Conservation (phyloP, 2,329 filamentous ascomycete species). For the Paecilomyces niveus region DNA sequence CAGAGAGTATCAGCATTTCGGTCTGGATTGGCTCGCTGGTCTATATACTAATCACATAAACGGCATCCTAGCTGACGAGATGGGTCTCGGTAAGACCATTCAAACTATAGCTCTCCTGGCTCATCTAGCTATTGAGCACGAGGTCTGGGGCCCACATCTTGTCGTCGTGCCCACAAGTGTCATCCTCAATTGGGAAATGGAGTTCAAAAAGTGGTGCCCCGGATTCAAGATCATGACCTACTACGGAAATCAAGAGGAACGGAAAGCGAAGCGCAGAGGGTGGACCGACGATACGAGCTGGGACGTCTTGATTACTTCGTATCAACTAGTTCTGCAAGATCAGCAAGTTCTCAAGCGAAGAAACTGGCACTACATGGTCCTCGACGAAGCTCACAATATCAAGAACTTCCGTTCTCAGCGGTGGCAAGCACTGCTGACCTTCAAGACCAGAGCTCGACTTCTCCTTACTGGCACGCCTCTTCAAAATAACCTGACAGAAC, state of each 20-base stretch:
- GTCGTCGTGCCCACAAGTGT: slow-evolving; percentile 97
- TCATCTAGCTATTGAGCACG: slow-evolving; percentile 81
- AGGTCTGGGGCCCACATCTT: slow-evolving; percentile 92
- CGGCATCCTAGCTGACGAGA: slow-evolving; percentile 94
- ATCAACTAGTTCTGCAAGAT: slow-evolving; percentile 91
- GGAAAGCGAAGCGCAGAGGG: slow-evolving; percentile 80
- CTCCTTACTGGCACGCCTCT: slow-evolving; percentile 89
- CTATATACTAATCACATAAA: slow-evolving; percentile 90
- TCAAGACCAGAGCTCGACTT: slow-evolving; percentile 82
- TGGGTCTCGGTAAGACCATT: slow-evolving; percentile 97
- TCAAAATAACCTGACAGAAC: slow-evolving; percentile 92
- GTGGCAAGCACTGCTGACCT: slow-evolving; percentile 91
- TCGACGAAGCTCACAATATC: slow-evolving; percentile 98
- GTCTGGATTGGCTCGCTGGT: slow-evolving; percentile 93
- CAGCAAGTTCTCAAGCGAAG: slow-evolving; percentile 88
- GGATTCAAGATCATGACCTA: slow-evolving; percentile 98
- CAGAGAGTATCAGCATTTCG: slow-evolving; percentile 92
- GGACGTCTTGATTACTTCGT: slow-evolving; percentile 97
- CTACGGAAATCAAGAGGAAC: slow-evolving; percentile 89
- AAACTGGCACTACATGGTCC: slow-evolving; percentile 94
- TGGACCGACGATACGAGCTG: slow-evolving; percentile 92
- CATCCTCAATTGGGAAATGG: slow-evolving; percentile 99
- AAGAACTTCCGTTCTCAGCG: slow-evolving; percentile 98
- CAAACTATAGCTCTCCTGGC: slow-evolving; percentile 93
- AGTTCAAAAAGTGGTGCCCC: slow-evolving; percentile 97